Evolutionary conservation across 106 monocot species (phyloP).

Genomic region (Ottelia alismoides): DNA sequence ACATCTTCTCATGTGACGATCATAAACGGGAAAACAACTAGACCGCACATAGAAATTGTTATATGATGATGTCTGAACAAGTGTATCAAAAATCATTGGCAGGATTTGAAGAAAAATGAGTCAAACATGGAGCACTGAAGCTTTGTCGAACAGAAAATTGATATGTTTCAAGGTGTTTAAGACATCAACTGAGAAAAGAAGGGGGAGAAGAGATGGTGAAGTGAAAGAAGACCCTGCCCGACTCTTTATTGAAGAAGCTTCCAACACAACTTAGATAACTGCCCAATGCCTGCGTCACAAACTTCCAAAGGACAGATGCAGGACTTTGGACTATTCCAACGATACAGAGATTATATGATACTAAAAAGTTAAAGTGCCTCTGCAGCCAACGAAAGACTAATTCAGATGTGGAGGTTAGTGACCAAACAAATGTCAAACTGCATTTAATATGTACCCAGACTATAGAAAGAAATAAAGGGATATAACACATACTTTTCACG

Average conservation of each 20-base stretch:
- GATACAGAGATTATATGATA: not conserved
- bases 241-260: no score
- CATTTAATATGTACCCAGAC: not conserved
- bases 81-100: not conserved
- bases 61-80: not conserved
- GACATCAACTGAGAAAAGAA: no score
- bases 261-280: no score
- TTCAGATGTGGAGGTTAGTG: not conserved
- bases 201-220: no score
- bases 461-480: not conserved
- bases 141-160: no score
- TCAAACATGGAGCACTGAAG: no score
- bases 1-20: not conserved
- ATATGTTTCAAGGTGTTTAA: no score
- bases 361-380: no score
- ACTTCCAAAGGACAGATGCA: no score
- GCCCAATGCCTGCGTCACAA: no score
- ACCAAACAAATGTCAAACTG: not conserved
- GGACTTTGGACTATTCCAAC: not conserved
- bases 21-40: not conserved
- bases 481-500: conserved; percentile 70
- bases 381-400: no score
- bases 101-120: not conserved
- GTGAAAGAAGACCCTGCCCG: no score
- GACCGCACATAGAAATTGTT: not conserved